Conservation (phyloP, 169 alveolate genomes). For the Babesia caballi region DNA sequence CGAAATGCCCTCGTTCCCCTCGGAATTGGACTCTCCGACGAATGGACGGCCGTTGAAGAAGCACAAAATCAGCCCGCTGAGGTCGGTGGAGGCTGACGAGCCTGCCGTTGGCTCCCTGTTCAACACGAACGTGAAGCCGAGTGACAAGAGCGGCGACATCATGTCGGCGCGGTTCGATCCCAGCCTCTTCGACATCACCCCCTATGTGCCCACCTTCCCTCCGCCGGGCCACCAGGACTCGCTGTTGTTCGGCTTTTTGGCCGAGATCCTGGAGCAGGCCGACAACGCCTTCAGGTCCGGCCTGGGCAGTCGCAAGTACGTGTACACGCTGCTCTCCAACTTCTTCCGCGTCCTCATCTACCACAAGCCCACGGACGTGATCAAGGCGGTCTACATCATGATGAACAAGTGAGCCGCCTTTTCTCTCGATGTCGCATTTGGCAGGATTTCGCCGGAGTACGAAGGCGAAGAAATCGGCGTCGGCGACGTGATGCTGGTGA, state of each 20-base stretch:
- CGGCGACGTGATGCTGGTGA: conserved; percentile 91
- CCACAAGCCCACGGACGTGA: conserved; percentile 80
- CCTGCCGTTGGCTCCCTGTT: conserved; percentile 72
- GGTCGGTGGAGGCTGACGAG: conserved; percentile 44
- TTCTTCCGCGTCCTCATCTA: conserved; percentile 77
- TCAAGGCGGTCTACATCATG: conserved; percentile 79
- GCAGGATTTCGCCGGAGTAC: conserved; percentile 92
- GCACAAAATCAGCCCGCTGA: neutral
- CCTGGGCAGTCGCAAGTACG: conserved; percentile 81
- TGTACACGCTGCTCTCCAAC: conserved; percentile 77
- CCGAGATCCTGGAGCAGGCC: conserved; percentile 75
- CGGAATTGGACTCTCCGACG: neutral
- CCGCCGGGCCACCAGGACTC: conserved; percentile 30
- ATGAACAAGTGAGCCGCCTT: conserved; percentile 65
- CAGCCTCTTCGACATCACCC: conserved; percentile 62
- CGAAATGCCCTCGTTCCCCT: too few species aligned
- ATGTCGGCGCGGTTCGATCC: conserved; percentile 79
- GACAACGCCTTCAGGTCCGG: conserved; percentile 86
- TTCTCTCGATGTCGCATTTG: too few species aligned
- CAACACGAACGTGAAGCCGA: conserved; percentile 57
- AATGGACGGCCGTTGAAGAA: neutral
- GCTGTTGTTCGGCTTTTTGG: conserved; percentile 63
- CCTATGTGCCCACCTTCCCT: conserved; percentile 53
- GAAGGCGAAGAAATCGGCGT: conserved; percentile 94
- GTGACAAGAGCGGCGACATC: conserved; percentile 68